phyloP scores from a whole-genome alignment of 192 early-diverging fungal species.

The Helicostylum pulchrum region DNA sequence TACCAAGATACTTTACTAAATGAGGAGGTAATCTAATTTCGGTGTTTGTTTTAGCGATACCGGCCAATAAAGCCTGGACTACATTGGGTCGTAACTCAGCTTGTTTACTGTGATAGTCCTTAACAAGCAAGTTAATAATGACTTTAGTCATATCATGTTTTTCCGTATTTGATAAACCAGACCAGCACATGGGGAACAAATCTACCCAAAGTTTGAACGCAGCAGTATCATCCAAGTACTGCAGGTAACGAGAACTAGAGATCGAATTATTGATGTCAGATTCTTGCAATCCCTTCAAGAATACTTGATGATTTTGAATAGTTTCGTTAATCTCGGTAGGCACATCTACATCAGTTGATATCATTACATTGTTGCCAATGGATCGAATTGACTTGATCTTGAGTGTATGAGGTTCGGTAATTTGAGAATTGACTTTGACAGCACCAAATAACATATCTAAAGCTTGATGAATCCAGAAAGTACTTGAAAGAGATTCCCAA shows the following conservation, averaged over 20 bases:
- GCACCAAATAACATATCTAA: conserved; percentile 82
- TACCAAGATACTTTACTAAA: conserved; percentile 90
- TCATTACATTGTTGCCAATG: background rate
- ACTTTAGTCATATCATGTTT: conserved; percentile 83
- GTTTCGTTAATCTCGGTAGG: conserved; percentile 43
- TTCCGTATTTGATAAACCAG: conserved; percentile 64
- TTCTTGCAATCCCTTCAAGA: conserved; percentile 54
- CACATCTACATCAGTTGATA: conserved; percentile 13
- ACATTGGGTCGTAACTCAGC: conserved; percentile 85
- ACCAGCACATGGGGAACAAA: conserved; percentile 86
- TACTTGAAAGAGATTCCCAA: conserved; percentile 84
- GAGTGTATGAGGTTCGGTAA: conserved; percentile 39
- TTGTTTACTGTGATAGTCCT: conserved; percentile 88
- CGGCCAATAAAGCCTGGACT: conserved; percentile 88
- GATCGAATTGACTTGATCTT: conserved; percentile 45
- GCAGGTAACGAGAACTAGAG: conserved; percentile 58
- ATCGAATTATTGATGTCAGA: conserved; percentile 51
- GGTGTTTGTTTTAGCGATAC: conserved; percentile 71
- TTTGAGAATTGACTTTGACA: conserved; percentile 39
- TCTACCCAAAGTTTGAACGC: conserved; percentile 78
- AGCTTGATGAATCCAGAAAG: conserved; percentile 94
- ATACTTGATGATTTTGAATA: conserved; percentile 55
- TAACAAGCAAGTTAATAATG: conserved; percentile 80
- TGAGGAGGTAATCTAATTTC: conserved; percentile 85
- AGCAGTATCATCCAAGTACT: conserved; percentile 63